phyloP scores from a whole-genome alignment of 495 filamentous ascomycete genomes.

The Lasiosphaeria miniovina region DNA sequence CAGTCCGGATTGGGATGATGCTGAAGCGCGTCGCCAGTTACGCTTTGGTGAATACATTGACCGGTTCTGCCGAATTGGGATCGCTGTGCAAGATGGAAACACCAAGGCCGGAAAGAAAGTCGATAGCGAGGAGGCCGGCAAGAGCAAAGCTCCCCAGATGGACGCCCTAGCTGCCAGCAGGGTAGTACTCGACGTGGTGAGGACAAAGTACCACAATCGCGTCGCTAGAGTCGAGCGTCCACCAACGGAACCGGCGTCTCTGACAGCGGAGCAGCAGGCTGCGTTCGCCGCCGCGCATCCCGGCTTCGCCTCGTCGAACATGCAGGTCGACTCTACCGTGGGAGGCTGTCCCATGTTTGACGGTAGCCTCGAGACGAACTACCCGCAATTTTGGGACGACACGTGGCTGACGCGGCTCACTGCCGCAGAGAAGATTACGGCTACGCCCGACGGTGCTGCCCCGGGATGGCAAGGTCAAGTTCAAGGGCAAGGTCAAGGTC shows the following conservation, averaged over 20 bases:
- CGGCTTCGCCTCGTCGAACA: background rate
- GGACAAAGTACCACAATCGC: slow-evolving; percentile 35
- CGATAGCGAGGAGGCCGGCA: slow-evolving; percentile 6
- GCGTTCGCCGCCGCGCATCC: background rate
- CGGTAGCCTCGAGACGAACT: slow-evolving; percentile 40
- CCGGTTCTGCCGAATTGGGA: slow-evolving; percentile 23
- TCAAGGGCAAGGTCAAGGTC: background rate
- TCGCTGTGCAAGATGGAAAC: background rate
- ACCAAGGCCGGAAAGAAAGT: background rate
- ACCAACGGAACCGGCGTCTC: background rate
- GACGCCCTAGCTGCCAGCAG: slow-evolving; percentile 38
- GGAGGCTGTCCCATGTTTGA: slow-evolving; percentile 45
- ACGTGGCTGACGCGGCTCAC: slow-evolving; percentile 10
- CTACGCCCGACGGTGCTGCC: background rate
- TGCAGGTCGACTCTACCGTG: slow-evolving; percentile 12
- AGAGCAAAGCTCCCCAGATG: background rate
- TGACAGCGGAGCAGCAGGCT: slow-evolving; percentile 11
- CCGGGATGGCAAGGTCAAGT: background rate
- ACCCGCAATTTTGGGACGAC: slow-evolving; percentile 40
- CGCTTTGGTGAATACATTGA: slow-evolving; percentile 32
- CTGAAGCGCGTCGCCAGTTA: slow-evolving; percentile 27
- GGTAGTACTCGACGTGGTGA: slow-evolving; percentile 40
- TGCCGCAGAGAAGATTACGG: background rate
- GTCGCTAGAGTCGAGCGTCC: slow-evolving; percentile 32
- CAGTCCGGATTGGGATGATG: slow-evolving; percentile 35